A percentile compares a stretch with the other conserved stretches of the same genome.
phyloP scores from a whole-genome alignment of 1,284 basidiomycete species.

The Somion occarium region DNA sequence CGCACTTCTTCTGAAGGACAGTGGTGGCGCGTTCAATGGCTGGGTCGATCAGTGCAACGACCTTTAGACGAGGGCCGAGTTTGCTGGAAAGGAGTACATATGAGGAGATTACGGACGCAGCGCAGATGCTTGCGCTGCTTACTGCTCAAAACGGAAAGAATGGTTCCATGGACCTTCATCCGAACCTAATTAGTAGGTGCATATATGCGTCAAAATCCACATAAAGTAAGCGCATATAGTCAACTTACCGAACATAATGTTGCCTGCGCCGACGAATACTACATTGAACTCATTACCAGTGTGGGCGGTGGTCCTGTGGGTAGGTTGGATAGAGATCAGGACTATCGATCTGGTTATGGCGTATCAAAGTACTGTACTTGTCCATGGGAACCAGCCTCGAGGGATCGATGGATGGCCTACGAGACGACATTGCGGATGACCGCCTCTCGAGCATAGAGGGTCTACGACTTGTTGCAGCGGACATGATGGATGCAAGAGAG shows the following conservation, averaged over 20 bases:
- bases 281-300: conserved; percentile 81
- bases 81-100: conserved; percentile 54
- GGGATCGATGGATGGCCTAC: conserved; percentile 72
- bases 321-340: conserved; percentile 7
- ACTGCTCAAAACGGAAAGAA: conserved; percentile 93
- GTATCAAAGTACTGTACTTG: conserved; percentile 41
- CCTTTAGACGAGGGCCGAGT: conserved; percentile 94
- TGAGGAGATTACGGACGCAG: conserved; percentile 11
- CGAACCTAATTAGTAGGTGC: conserved; percentile 50
- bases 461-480: conserved; percentile 16
- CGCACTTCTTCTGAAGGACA: conserved; percentile 87
- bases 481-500: conserved; percentile 13
- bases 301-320: conserved; percentile 46
- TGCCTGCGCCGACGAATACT: conserved; percentile 88
- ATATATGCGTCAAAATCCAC: conserved; percentile 3
- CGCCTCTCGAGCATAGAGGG: conserved; percentile 21
- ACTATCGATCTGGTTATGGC: conserved; percentile 3
- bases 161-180: conserved; percentile 91
- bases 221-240: not conserved
- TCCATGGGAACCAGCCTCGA: conserved; percentile 72
- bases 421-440: conserved; percentile 36
- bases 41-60: conserved; percentile 93
- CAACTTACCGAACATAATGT: conserved; percentile 85
- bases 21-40: conserved; percentile 75
- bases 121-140: conserved; percentile 20